Evolutionary conservation across 2,329 filamentous ascomycete genomes (phyloP), one percentile per base, ranked within the genome.

Genomic region (Grosmannia serpens): DNA sequence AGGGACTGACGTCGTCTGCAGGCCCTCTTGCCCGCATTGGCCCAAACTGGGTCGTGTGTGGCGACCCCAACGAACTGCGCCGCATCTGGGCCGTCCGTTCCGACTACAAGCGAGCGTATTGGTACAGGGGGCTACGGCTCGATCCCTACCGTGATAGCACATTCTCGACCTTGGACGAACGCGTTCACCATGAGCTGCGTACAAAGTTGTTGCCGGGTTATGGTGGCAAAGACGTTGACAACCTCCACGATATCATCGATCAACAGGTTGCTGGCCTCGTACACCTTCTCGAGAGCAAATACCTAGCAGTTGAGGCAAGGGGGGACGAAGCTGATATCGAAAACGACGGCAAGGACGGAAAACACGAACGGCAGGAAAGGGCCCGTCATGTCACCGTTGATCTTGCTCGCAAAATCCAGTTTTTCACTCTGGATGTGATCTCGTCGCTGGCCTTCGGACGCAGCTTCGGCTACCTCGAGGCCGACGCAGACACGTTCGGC

Each of bases 401-500:
- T 61, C 64, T 83, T 52, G 76, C 75, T 4, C 69, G 70, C 33
- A 77, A 77, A 56, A 71, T 76, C 3, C 76, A 79, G 58, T 81
- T 73, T 68, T 75, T 82, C 53, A 80, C 79, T 0, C 68, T 82
- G 3, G 80, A 83, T 62, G 75, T 82, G 47, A 79, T 83, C 60
- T 77, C 73, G 27, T 71, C 73, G 4, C 64, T 83, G 17, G 77
- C 75, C 1, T 76, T 82, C 29, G 79, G 78, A 50, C 66, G 72
- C 50, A 67, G 72, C 4, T 77, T 81, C 54, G 75, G 77, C 15
- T 78, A 75, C 62, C 65, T 79, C 4, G 70, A 72, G 9, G 61
- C 69, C 15, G 75, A 81, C 64, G 65, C 68, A 9, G 78, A 81
- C 60, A 66, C 72, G 1, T 74, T 74, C 58, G 71, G 69, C 49